Evolutionary conservation across 1,139 yeast species (phyloP).

Genomic region (Geotrichum aggregatum): DNA sequence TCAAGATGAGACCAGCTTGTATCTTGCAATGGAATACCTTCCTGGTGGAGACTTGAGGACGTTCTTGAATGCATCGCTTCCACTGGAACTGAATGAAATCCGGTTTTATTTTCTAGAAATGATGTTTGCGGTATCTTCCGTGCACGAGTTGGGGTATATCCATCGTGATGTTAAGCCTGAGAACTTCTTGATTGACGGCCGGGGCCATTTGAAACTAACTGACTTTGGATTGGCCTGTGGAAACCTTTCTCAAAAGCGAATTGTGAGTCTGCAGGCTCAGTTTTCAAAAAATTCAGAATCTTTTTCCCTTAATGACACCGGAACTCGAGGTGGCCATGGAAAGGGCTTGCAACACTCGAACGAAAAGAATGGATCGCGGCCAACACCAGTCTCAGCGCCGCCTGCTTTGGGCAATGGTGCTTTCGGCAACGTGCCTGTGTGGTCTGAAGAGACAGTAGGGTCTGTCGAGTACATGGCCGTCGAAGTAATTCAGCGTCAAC

Average conservation of each 20-base stretch:
- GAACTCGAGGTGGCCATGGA: not conserved
- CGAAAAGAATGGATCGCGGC: too few species aligned
- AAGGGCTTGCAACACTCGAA: too few species aligned
- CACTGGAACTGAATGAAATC: slow-evolving; percentile 14
- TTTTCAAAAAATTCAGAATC: slow-evolving; percentile 7
- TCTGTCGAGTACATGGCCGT: slow-evolving; percentile 23
- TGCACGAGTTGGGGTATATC: slow-evolving; percentile 77
- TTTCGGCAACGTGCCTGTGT: slow-evolving; percentile 4
- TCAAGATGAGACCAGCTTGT: slow-evolving; percentile 18
- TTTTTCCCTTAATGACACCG: not conserved
- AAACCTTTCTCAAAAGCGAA: slow-evolving; percentile 12
- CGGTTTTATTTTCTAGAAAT: slow-evolving; percentile 45
- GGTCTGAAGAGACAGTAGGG: slow-evolving; percentile 22
- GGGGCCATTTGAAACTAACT: slow-evolving; percentile 85
- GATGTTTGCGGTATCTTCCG: slow-evolving; percentile 77
- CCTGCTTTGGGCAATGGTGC: not conserved
- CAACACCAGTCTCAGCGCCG: slow-evolving; percentile 9
- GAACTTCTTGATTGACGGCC: slow-evolving; percentile 75
- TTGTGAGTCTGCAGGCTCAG: slow-evolving; percentile 15
- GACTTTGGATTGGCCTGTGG: slow-evolving; percentile 64
- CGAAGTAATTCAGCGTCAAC: slow-evolving; percentile 18
- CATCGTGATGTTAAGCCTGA: slow-evolving; percentile 89
- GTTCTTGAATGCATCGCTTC: slow-evolving; percentile 18
- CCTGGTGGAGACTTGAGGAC: slow-evolving; percentile 23
- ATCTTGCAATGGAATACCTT: slow-evolving; percentile 22